Conservation (phyloP, 2,329 filamentous ascomycete genomes). For the Aspergillus sp. region DNA sequence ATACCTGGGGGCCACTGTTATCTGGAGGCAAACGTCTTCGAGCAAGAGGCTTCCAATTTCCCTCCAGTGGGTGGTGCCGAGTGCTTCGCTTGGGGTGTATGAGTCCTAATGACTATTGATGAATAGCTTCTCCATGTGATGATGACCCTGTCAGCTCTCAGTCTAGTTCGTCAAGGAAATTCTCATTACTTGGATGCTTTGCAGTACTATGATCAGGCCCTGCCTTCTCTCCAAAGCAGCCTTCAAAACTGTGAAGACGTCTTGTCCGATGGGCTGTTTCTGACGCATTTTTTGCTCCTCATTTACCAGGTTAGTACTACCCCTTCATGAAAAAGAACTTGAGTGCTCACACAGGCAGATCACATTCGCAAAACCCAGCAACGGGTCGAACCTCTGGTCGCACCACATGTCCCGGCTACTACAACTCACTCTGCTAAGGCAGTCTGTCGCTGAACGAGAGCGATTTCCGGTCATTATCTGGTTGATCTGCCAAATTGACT, state of each 20-base stretch:
- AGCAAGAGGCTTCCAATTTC: slow-evolving; percentile 54
- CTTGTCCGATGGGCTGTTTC: slow-evolving; percentile 60
- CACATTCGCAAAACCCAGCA: slow-evolving; percentile 50
- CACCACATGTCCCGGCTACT: slow-evolving; percentile 58
- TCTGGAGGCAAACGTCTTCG: slow-evolving; percentile 49
- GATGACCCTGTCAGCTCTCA: slow-evolving; percentile 61
- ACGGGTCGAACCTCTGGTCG: slow-evolving; percentile 57
- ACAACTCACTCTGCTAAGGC: slow-evolving; percentile 55
- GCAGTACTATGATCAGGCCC: slow-evolving; percentile 60
- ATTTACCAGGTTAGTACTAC: slow-evolving; percentile 56
- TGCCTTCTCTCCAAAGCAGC: slow-evolving; percentile 53
- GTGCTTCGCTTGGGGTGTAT: slow-evolving; percentile 10
- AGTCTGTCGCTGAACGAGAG: slow-evolving; percentile 50
- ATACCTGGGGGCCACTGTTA: slow-evolving; percentile 33
- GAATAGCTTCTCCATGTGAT: slow-evolving; percentile 60
- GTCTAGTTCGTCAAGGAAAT: slow-evolving; percentile 52
- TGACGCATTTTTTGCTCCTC: slow-evolving; percentile 61
- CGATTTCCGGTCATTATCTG: slow-evolving; percentile 58
- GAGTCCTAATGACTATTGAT: slow-evolving; percentile 15
- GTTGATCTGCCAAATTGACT: slow-evolving; percentile 59
- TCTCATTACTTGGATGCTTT: slow-evolving; percentile 54
- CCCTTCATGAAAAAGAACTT: not conserved
- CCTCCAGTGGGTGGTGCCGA: slow-evolving; percentile 51
- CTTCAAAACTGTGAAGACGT: slow-evolving; percentile 54
- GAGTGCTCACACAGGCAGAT: slow-evolving; percentile 37